Conservation (phyloP, 495 filamentous ascomycete species). For the Sordaria brevicollis region DNA sequence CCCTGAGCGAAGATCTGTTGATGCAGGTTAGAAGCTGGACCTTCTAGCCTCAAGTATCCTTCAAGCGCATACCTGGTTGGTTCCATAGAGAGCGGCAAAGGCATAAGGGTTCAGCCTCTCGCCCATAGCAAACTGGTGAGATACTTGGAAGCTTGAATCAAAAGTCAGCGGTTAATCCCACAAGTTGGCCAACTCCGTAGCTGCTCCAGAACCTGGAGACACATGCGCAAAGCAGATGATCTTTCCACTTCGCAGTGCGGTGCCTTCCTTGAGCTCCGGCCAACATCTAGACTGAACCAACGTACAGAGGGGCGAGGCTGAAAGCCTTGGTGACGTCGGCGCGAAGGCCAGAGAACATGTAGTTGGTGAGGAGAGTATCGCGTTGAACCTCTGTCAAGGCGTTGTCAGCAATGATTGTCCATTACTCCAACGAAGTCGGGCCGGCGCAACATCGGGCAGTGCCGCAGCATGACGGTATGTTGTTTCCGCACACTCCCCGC, state of each 20-base stretch:
- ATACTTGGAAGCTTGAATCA: slow-evolving; percentile 65
- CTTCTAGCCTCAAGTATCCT: background rate
- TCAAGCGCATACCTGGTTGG: slow-evolving; percentile 58
- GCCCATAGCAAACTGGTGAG: slow-evolving; percentile 92
- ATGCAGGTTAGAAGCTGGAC: background rate
- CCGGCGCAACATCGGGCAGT: background rate
- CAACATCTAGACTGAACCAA: background rate
- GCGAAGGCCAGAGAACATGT: slow-evolving; percentile 88
- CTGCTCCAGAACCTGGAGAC: background rate
- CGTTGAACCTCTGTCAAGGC: slow-evolving; percentile 64
- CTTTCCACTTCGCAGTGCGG: background rate
- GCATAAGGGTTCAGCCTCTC: slow-evolving; percentile 85
- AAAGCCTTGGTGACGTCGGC: slow-evolving; percentile 95
- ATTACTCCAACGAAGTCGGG: background rate
- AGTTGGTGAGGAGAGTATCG: slow-evolving; percentile 88
- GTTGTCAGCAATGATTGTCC: slow-evolving; percentile 6
- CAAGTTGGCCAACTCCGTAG: background rate
- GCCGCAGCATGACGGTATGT: background rate
- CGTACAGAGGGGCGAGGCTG: slow-evolving; percentile 66
- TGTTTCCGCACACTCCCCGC: background rate
- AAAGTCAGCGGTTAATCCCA: slow-evolving; percentile 1
- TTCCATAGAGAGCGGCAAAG: slow-evolving; percentile 88
- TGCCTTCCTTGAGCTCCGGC: background rate
- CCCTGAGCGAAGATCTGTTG: slow-evolving; percentile 92
- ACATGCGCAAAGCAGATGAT: background rate